Percentiles rank a stretch among this genome's conserved stretches.
Conservation (phyloP, 495 filamentous ascomycete species). For the Lentithecium fluviatile region DNA sequence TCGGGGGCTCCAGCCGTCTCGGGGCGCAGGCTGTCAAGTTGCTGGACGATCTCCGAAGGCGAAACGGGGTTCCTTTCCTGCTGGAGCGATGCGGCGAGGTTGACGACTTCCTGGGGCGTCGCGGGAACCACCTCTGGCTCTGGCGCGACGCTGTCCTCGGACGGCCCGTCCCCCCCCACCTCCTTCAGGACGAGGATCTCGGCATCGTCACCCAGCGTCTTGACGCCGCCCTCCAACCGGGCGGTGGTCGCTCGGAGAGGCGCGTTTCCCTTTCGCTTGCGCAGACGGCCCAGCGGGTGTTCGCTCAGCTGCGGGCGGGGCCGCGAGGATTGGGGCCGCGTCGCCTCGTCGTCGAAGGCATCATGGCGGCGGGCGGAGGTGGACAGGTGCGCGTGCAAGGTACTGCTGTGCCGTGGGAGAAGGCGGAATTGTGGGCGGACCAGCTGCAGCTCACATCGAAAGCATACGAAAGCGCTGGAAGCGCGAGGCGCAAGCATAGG, state of each 20-base stretch:
- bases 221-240: constrained; percentile 19
- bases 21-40: constrained; percentile 31
- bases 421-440: neutral
- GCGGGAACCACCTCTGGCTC: neutral
- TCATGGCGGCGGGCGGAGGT: constrained; percentile 12
- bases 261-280: constrained; percentile 17
- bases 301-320: constrained; percentile 1
- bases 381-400: constrained; percentile 23
- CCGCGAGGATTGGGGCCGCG: neutral
- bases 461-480: constrained; percentile 34
- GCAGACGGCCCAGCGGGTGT: constrained; percentile 14
- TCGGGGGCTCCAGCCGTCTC: neutral
- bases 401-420: neutral
- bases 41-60: constrained; percentile 17
- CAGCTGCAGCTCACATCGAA: constrained; percentile 30
- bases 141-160: neutral
- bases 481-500: constrained; percentile 35
- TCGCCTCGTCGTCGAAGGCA: constrained; percentile 5
- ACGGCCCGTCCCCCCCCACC: neutral
- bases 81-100: constrained; percentile 23
- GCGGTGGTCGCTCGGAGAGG: constrained; percentile 17
- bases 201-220: constrained; percentile 28
- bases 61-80: constrained; percentile 1
- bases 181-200: constrained; percentile 33
- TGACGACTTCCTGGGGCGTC: neutral